Conservation (phyloP, 106 monocot genomes). For the Acanthochlamys bracteata region DNA sequence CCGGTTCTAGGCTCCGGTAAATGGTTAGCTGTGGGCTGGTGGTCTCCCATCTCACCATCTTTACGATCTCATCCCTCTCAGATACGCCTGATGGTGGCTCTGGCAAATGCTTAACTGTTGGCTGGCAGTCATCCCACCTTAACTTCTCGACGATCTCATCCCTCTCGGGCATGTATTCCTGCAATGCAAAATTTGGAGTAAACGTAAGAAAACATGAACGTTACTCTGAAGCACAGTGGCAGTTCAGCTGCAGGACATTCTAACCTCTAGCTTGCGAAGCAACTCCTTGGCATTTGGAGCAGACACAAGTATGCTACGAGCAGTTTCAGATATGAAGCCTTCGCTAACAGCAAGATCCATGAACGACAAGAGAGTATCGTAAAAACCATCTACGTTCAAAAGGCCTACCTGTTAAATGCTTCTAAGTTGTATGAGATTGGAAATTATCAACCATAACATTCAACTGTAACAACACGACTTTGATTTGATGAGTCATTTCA, state of each 20-base stretch:
- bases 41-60: conserved; percentile 20
- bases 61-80: conserved; percentile 22
- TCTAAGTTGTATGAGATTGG: not conserved
- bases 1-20: not conserved
- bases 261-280: conserved; percentile 46
- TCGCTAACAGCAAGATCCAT: conserved; percentile 51
- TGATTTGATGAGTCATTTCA: not conserved
- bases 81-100: not conserved
- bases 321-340: conserved; percentile 38
- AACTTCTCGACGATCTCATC: conserved; percentile 23
- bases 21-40: not conserved
- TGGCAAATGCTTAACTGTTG: not conserved
- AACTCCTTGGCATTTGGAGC: conserved; percentile 45
- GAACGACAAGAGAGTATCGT: conserved; percentile 45
- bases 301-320: conserved; percentile 44
- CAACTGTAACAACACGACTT: not conserved
- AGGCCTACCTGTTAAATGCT: conserved; percentile 41
- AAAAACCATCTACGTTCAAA: conserved; percentile 58
- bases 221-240: not conserved
- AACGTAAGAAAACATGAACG: not conserved
- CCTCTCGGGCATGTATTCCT: conserved; percentile 32
- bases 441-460: not conserved
- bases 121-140: conserved; percentile 12
- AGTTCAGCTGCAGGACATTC: not conserved
- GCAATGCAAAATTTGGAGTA: not conserved